Evolutionary conservation across 2,329 filamentous ascomycete species (phyloP).

Genomic region (Alternaria solani): DNA sequence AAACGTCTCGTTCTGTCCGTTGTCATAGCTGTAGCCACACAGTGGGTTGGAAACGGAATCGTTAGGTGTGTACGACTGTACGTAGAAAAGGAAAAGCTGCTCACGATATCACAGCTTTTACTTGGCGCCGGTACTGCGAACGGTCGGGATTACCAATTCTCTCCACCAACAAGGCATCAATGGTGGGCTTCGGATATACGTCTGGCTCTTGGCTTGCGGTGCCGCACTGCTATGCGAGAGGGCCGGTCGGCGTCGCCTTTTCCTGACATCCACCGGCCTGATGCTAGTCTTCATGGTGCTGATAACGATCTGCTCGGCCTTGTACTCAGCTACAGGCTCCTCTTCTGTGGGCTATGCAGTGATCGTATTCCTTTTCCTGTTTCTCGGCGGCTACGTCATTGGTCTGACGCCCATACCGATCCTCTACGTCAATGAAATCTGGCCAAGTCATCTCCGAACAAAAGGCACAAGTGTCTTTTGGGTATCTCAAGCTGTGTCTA

Average conservation of each 20-base stretch:
- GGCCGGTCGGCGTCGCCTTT: conserved; percentile 55
- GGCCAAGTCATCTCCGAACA: conserved; percentile 40
- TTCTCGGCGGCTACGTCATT: conserved; percentile 36
- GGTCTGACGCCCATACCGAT: conserved; percentile 47
- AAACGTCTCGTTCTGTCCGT: conserved; percentile 52
- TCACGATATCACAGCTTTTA: conserved; percentile 37
- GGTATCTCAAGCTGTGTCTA: conserved; percentile 25
- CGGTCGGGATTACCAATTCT: conserved; percentile 49
- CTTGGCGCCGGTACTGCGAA: conserved; percentile 49
- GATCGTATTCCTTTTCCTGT: conserved; percentile 29
- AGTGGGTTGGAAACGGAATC: conserved; percentile 54
- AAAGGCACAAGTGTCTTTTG: conserved; percentile 29
- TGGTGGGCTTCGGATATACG: conserved; percentile 53
- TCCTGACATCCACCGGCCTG: conserved; percentile 52
- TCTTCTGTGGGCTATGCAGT: conserved; percentile 22
- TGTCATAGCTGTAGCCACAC: conserved; percentile 48
- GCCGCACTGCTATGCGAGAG: conserved; percentile 54
- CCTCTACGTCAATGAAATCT: conserved; percentile 48
- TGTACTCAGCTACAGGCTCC: conserved; percentile 17
- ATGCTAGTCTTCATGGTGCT: conserved; percentile 57
- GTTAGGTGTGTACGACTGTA: conserved; percentile 20
- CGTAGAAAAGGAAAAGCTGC: not conserved
- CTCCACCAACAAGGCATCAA: conserved; percentile 52
- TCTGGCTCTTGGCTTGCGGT: conserved; percentile 44
- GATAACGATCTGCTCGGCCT: conserved; percentile 53